Evolutionary conservation across 768 basidiomycete genomes (phyloP).

Genomic region (Russula griseocarnosa): DNA sequence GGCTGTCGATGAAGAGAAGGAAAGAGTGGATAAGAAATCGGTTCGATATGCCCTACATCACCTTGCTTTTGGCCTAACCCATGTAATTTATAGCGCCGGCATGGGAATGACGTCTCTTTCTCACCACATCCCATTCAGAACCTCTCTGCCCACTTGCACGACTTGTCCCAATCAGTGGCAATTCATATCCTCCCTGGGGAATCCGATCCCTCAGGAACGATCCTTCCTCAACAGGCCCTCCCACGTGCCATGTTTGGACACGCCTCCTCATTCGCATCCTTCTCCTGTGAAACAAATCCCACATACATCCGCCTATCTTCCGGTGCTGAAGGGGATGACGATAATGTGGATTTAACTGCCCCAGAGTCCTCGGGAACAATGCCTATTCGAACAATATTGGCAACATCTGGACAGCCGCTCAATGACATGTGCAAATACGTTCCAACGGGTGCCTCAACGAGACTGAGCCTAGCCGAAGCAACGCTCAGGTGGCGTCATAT

Average conservation of each 20-base stretch:
- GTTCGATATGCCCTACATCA: conserved; percentile 36
- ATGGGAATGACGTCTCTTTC: conserved; percentile 64
- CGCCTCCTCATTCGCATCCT: conserved; percentile 53
- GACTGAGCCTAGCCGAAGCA: conserved; percentile 66
- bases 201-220: conserved; percentile 80
- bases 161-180: conserved; percentile 73
- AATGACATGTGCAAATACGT: conserved; percentile 97
- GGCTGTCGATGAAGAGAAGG: conserved; percentile 35
- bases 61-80: neutral
- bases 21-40: conserved; percentile 47
- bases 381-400: conserved; percentile 56
- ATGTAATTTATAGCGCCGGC: conserved; percentile 48
- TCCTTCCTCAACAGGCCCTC: conserved; percentile 90
- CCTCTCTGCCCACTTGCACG: conserved; percentile 66
- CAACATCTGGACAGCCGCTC: conserved; percentile 89
- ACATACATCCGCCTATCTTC: conserved; percentile 67
- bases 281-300: conserved; percentile 85
- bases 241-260: conserved; percentile 88
- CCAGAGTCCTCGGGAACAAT: conserved; percentile 9
- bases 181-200: conserved; percentile 87
- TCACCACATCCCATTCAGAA: conserved; percentile 69
- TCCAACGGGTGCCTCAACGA: conserved; percentile 60
- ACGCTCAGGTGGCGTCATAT: conserved; percentile 93
- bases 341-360: conserved; percentile 16
- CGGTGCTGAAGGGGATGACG: conserved; percentile 40